Evolutionary conservation across 371 early-diverging fungal genomes (phyloP).

Genomic region (Dinochytrium kinnereticum): DNA sequence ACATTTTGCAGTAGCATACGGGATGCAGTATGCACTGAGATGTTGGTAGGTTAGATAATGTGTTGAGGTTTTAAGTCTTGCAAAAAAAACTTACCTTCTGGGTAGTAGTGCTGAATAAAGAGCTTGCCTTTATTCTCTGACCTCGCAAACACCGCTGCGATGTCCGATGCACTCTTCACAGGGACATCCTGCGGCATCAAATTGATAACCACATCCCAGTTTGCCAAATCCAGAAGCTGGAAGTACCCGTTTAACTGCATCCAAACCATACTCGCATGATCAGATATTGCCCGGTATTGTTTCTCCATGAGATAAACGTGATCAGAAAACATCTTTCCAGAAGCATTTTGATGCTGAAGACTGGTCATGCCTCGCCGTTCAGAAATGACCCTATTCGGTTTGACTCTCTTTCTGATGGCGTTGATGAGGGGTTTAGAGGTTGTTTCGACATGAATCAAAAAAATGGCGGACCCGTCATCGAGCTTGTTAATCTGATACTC

Average conservation of each 20-base stretch:
- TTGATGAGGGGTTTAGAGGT: not conserved
- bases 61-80: too few species aligned
- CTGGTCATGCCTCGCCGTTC: constrained; percentile 16
- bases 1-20: not conserved
- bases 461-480: constrained; percentile 46
- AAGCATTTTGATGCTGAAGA: too few species aligned
- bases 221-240: constrained; percentile 49
- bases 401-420: too few species aligned
- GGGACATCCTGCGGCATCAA: constrained; percentile 50
- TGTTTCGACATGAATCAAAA: constrained; percentile 44
- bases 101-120: constrained; percentile 43
- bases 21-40: constrained; percentile 27
- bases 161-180: constrained; percentile 37
- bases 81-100: not conserved
- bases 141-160: constrained; percentile 30
- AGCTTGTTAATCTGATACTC: constrained; percentile 36
- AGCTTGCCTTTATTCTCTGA: constrained; percentile 22
- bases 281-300: constrained; percentile 34
- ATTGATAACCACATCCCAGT: constrained; percentile 56
- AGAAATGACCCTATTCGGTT: not conserved
- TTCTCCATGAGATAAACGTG: constrained; percentile 43
- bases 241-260: constrained; percentile 47
- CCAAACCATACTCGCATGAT: constrained; percentile 44
- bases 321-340: too few species aligned
- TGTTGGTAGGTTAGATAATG: too few species aligned